Conservation (phyloP, 1,139 yeast species). For the Hyphopichia burtonii region DNA sequence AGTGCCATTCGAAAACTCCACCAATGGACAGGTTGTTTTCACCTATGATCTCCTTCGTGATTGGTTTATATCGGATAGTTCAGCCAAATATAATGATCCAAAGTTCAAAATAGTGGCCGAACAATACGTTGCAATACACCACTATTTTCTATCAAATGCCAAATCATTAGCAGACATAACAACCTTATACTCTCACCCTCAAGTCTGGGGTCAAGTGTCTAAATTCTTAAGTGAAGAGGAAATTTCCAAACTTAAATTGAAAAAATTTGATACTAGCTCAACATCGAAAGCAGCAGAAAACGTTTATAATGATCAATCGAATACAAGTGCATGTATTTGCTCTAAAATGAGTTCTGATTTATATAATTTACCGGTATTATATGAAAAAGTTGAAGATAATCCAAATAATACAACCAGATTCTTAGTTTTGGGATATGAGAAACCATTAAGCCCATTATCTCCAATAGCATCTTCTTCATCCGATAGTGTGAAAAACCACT, state of each 20-base stretch:
- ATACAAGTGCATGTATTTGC: slow-evolving; percentile 46
- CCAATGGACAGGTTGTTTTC: slow-evolving; percentile 89
- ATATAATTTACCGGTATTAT: slow-evolving; percentile 58
- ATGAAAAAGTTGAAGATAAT: slow-evolving; percentile 64
- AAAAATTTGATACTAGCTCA: slow-evolving; percentile 64
- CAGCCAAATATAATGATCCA: slow-evolving; percentile 15
- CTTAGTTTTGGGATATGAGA: slow-evolving; percentile 53
- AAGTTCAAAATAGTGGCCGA: slow-evolving; percentile 64
- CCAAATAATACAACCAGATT: slow-evolving; percentile 82
- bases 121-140: slow-evolving; percentile 80
- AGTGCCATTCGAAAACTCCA: slow-evolving; percentile 93
- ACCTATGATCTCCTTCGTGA: slow-evolving; percentile 81
- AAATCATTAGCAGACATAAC: slow-evolving; percentile 42
- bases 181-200: slow-evolving; percentile 87
- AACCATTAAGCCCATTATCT: slow-evolving; percentile 7
- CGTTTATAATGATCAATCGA: slow-evolving; percentile 42
- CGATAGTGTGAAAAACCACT: neutral
- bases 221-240: slow-evolving; percentile 38
- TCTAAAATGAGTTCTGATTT: slow-evolving; percentile 62
- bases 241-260: slow-evolving; percentile 21
- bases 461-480: slow-evolving; percentile 4
- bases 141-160: slow-evolving; percentile 62
- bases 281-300: slow-evolving; percentile 83
- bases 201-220: slow-evolving; percentile 93
- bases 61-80: slow-evolving; percentile 35